Percentiles rank a stretch among this genome's conserved stretches.
phyloP scores from a whole-genome alignment of 306 rosid species.

The Rosa persica region DNA sequence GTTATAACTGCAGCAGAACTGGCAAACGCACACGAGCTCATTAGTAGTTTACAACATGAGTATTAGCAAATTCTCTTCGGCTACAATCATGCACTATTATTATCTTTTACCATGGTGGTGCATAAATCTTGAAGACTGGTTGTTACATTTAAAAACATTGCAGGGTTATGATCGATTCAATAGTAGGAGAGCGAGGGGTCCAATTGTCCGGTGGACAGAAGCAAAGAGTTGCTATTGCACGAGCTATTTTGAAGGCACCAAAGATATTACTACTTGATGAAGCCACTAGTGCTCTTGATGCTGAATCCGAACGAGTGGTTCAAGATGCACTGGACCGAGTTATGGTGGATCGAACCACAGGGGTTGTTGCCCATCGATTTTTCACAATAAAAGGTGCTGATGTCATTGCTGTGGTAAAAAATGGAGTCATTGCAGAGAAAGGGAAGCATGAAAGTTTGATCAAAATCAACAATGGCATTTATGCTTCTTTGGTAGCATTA shows the following conservation, averaged over 20 bases:
- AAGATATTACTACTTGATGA: constrained; percentile 66
- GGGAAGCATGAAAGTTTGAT: constrained; percentile 66
- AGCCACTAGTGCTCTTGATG: constrained; percentile 86
- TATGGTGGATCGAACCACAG: constrained; percentile 57
- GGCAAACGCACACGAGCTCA: constrained; percentile 72
- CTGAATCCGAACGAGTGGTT: constrained; percentile 68
- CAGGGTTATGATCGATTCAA: constrained; percentile 70
- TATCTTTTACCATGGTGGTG: no score
- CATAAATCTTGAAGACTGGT: background rate
- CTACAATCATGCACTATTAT: background rate
- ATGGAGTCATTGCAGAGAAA: constrained; percentile 65
- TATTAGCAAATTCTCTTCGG: no score
- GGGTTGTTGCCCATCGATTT: constrained; percentile 69
- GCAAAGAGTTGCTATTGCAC: constrained; percentile 74
- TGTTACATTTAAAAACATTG: background rate
- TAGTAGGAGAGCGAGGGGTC: constrained; percentile 66
- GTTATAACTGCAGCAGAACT: constrained; percentile 29
- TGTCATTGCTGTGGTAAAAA: constrained; percentile 60
- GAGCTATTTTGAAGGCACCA: constrained; percentile 69
- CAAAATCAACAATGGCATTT: constrained; percentile 49
- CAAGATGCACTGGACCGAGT: constrained; percentile 71
- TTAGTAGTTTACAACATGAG: constrained; percentile 61
- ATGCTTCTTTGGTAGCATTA: constrained; percentile 65
- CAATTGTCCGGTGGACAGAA: constrained; percentile 84
- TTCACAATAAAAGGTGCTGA: constrained; percentile 62